These are phyloP conservation scores for Coffea eugenioides DNA, from an alignment of 257 asterid species.

Conservation along the genomic window DNA sequence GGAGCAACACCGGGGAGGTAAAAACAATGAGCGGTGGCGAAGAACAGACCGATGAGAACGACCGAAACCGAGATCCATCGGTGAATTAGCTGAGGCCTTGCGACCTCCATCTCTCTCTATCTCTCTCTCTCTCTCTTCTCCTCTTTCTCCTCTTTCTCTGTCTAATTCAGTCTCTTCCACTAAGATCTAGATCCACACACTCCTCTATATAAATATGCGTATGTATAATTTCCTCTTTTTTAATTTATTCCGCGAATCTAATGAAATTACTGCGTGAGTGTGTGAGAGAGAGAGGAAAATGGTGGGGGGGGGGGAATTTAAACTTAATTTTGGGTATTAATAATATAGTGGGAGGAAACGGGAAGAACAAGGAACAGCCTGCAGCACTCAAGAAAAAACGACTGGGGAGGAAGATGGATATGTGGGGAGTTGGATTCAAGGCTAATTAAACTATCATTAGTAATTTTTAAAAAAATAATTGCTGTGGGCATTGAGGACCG, in stretches of 20 bases:
- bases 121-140: constrained; percentile 11
- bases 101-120: constrained; percentile 42
- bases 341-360: constrained; percentile 2
- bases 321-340: not conserved
- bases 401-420: too few relatives aligned
- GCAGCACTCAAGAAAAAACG: not conserved
- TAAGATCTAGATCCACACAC: constrained; percentile 30
- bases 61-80: constrained; percentile 36
- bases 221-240: not conserved
- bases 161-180: not conserved
- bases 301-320: not conserved
- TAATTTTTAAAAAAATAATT: too few relatives aligned
- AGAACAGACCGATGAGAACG: constrained; percentile 31
- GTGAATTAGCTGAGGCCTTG: constrained; percentile 30
- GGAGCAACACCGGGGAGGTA: constrained; percentile 95
- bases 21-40: constrained; percentile 48
- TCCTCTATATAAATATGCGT: not conserved
- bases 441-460: not conserved
- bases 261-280: not conserved
- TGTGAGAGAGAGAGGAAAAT: not conserved
- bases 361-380: constrained; percentile 22
- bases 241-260: not conserved
- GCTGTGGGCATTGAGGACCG: not conserved
- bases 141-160: not conserved
- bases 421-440: not conserved